phyloP scores from a whole-genome alignment of 768 basidiomycete genomes.

The Tylopilus subfusipes region DNA sequence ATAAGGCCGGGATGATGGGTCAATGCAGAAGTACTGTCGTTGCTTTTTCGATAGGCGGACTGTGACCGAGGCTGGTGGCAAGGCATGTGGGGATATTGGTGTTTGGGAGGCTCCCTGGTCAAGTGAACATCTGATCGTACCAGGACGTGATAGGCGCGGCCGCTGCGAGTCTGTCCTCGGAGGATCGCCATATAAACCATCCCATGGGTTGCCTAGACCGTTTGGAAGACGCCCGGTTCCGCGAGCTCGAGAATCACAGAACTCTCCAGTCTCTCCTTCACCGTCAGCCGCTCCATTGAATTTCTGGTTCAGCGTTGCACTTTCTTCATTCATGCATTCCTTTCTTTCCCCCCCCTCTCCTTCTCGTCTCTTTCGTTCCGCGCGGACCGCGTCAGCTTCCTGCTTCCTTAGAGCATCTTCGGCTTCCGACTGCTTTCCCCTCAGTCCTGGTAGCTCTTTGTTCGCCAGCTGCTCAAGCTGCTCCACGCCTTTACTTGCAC shows the following conservation, averaged over 20 bases:
- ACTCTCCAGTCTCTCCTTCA: slow-evolving; percentile 62
- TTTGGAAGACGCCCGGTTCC: slow-evolving; percentile 26
- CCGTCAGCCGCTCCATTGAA: slow-evolving; percentile 66
- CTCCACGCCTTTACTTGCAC: slow-evolving; percentile 56
- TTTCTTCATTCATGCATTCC: slow-evolving; percentile 57
- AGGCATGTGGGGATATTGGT: slow-evolving; percentile 23
- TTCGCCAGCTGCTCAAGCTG: slow-evolving; percentile 43
- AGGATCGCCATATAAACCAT: slow-evolving; percentile 11
- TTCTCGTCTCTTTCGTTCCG: slow-evolving; percentile 46
- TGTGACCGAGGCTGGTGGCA: slow-evolving; percentile 27
- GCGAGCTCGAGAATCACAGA: slow-evolving; percentile 48
- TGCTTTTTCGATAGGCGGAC: slow-evolving; percentile 15
- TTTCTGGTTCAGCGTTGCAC: slow-evolving; percentile 50
- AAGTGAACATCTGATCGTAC: slow-evolving; percentile 25
- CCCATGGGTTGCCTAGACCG: slow-evolving; percentile 16
- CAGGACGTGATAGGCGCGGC: slow-evolving; percentile 27
- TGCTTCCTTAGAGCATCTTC: slow-evolving; percentile 38
- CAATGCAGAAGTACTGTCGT: slow-evolving; percentile 12
- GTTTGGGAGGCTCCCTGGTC: slow-evolving; percentile 61
- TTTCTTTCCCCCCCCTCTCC: slow-evolving; percentile 50
- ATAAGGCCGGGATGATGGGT: slow-evolving; percentile 15
- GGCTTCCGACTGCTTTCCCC: slow-evolving; percentile 38
- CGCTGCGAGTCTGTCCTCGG: slow-evolving; percentile 20
- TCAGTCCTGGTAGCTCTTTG: slow-evolving; percentile 39
- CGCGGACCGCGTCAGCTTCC: slow-evolving; percentile 45